Evolutionary conservation across 179 eudicot genomes (phyloP).

Genomic region (Spergularia azorica): DNA sequence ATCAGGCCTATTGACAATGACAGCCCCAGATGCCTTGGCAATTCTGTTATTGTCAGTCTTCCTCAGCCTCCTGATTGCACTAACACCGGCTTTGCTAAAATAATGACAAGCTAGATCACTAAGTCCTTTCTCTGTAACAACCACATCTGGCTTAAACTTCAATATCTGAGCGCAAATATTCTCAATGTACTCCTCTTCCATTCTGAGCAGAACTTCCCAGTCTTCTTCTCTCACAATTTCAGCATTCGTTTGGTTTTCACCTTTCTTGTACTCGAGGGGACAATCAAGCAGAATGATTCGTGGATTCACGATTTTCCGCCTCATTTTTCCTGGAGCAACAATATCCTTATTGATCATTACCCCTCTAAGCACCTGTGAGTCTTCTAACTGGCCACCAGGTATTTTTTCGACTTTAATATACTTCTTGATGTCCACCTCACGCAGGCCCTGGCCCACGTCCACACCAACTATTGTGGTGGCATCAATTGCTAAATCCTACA

Average conservation of each 20-base stretch:
- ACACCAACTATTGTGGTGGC: slow-evolving; percentile 88
- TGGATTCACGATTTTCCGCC: slow-evolving; percentile 81
- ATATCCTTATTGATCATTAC: slow-evolving; percentile 95
- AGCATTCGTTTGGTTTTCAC: slow-evolving; percentile 97
- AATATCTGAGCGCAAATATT: slow-evolving; percentile 72
- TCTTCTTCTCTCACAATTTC: slow-evolving; percentile 89
- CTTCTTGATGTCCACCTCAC: slow-evolving; percentile 91
- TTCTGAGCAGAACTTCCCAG: slow-evolving; percentile 77
- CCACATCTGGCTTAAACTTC: slow-evolving; percentile 85
- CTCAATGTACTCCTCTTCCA: slow-evolving; percentile 95
- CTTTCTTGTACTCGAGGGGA: slow-evolving; percentile 94
- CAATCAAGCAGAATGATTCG: slow-evolving; percentile 84
- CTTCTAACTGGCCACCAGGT: slow-evolving; percentile 95
- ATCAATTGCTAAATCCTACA: slow-evolving; percentile 87
- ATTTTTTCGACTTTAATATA: slow-evolving; percentile 89
- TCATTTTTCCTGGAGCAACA: slow-evolving; percentile 96
- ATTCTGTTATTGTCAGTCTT: slow-evolving; percentile 91
- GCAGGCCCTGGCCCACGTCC: slow-evolving; percentile 85
- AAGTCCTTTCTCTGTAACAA: slow-evolving; percentile 89
- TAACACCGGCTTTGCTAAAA: slow-evolving; percentile 93
- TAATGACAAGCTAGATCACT: slow-evolving; percentile 96
- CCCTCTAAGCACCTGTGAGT: slow-evolving; percentile 78
- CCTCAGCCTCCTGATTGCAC: slow-evolving; percentile 88
- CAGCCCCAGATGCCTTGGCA: slow-evolving; percentile 94
- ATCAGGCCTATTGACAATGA: slow-evolving; percentile 88